A percentile compares a stretch with the other conserved stretches of the same genome.
phyloP scores from a whole-genome alignment of 192 early-diverging fungal genomes.

The Podila epicladia region DNA sequence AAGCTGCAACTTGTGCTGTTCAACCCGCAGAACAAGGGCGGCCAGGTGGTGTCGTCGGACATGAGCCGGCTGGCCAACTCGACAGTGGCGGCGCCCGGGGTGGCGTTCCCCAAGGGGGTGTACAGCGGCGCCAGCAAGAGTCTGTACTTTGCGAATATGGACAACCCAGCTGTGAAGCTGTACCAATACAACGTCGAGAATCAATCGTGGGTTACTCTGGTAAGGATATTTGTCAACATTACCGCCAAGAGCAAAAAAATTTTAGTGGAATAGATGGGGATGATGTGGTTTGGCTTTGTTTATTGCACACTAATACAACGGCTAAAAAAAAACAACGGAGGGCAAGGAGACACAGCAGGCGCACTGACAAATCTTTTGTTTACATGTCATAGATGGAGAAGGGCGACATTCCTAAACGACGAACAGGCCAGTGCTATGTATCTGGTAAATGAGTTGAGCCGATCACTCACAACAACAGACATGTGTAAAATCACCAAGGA shows the following conservation, averaged over 20 bases:
- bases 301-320: too few relatives aligned
- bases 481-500: neutral
- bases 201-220: neutral
- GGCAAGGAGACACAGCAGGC: too few relatives aligned
- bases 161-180: neutral
- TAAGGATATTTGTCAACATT: neutral
- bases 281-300: too few relatives aligned
- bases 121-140: neutral
- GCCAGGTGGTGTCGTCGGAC: neutral
- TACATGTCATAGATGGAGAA: neutral
- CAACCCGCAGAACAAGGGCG: neutral
- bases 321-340: too few relatives aligned
- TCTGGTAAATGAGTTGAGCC: neutral
- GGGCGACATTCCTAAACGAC: neutral
- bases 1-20: neutral
- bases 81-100: neutral
- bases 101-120: neutral
- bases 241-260: neutral
- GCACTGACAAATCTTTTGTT: too few relatives aligned
- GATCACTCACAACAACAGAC: neutral
- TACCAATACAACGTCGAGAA: neutral
- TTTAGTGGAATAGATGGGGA: too few relatives aligned
- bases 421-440: neutral
- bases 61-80: neutral
- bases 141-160: constrained; percentile 1